Base-by-base conservation (phyloP, 306 rosid genomes). In the Prunus salicina region DNA sequence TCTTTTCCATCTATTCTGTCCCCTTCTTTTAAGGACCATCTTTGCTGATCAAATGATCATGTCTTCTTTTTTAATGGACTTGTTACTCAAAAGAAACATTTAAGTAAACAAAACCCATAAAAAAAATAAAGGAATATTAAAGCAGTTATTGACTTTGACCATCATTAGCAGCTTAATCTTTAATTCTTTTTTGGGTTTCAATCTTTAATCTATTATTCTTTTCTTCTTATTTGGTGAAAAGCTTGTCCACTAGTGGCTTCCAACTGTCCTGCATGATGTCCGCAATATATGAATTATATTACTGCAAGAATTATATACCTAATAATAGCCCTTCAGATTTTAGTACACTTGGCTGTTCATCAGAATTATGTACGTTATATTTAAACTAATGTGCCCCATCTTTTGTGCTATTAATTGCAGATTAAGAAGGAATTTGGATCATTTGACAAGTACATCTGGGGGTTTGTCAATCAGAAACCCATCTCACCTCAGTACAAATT, bases 381-480 rank as follows among this genome's bases (percentile, higher is more conserved):
- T 27, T 25, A 41, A 38, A 8, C 69, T 46, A 27, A 60, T 60
- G 20, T 5, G 2, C 11, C 2, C 28, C n/a, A 15, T 30, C n/a
- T 46, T 50, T 24, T 45, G 25, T n/a, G 46, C 12, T 32, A 20
- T 1, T 1, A 28, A 50, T 79, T 73, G 18, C 93, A 95, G 97
- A 86, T 92, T 45, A 91, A 82, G 83, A 92, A 72, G 80, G 88
- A 82, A 56, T 90, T 89, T 81, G 98, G 97, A 38, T 88, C 97
- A 76, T 91, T 95, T 80, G 85, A 86, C 78, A 92, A 89, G 72
- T 96, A 96, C 81, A 82, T 96, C 0, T 96, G 97, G 98, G 99
- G 98, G 0, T 92, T 96, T 86, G 90, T 96, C 61, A 96, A 89
- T 85, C 84, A 91, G 43, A 91, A 89, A 76, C 93, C 96, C 1